These are phyloP conservation scores for Globisporangium acanthophoron DNA, from an alignment of 352 stramenopile genomes.

Conservation along the genomic window DNA sequence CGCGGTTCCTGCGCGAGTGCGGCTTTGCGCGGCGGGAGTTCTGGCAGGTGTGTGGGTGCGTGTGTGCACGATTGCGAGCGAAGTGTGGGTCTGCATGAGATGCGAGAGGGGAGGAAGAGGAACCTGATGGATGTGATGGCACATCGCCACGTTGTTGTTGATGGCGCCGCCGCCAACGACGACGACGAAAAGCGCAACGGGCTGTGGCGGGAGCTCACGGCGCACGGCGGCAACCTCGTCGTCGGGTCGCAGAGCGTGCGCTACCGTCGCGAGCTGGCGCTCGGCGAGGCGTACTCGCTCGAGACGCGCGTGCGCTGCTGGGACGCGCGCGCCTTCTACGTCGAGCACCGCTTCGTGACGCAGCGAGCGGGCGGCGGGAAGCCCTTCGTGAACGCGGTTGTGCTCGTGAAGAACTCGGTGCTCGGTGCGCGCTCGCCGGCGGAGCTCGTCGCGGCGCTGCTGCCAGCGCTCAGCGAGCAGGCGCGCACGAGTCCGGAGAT, in stretches of 20 bases:
- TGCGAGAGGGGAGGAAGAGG: neutral
- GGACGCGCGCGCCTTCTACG: conserved; percentile 81
- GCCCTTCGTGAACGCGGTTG: conserved; percentile 78
- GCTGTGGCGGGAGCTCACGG: conserved; percentile 58
- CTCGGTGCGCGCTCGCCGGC: conserved; percentile 51
- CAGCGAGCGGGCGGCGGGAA: conserved; percentile 13
- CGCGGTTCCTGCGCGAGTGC: conserved; percentile 79
- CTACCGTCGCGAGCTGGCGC: conserved; percentile 73
- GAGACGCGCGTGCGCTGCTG: conserved; percentile 74
- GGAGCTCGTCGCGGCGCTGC: conserved; percentile 63
- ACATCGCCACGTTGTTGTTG: too few relatives aligned
- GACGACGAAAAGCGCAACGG: conserved; percentile 43
- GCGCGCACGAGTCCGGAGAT: conserved; percentile 28
- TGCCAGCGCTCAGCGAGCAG: conserved; percentile 22
- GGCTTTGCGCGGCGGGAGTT: conserved; percentile 71
- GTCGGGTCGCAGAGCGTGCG: conserved; percentile 77
- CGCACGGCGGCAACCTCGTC: conserved; percentile 63
- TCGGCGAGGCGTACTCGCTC: conserved; percentile 64
- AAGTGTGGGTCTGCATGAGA: neutral
- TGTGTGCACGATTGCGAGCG: neutral
- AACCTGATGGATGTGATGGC: neutral
- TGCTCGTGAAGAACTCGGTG: conserved; percentile 86
- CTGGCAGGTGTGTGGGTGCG: conserved; percentile 54
- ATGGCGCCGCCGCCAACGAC: neutral
- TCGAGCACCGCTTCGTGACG: conserved; percentile 83